A percentile compares a stretch with the other conserved stretches of the same genome.
Evolutionary conservation across 805 yeast species (phyloP).

Genomic region (Saccharomycopsis fibuligera): DNA sequence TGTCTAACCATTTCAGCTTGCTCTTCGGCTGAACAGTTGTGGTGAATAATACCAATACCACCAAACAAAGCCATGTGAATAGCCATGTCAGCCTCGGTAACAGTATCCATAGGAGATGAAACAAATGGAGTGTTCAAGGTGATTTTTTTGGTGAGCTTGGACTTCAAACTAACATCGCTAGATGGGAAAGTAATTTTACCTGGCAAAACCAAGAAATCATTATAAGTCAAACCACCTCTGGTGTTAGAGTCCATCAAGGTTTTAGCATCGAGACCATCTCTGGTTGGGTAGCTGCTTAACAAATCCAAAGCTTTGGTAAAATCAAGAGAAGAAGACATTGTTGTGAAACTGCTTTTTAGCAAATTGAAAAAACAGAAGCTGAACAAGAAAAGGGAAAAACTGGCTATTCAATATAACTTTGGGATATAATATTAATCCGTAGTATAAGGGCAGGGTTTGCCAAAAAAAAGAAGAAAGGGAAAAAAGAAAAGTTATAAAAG

Average conservation of each 20-base stretch:
- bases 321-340: conserved; percentile 30
- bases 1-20: conserved; percentile 98
- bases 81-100: conserved; percentile 96
- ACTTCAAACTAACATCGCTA: conserved; percentile 66
- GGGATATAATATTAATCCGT: not conserved
- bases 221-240: conserved; percentile 96
- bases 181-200: conserved; percentile 91
- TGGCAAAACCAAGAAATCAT: conserved; percentile 91
- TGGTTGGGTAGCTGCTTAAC: conserved; percentile 56
- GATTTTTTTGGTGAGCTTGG: conserved; percentile 87
- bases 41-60: conserved; percentile 98
- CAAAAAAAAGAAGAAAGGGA: conserved; percentile 2
- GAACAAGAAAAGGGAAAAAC: not conserved
- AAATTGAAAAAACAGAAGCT: not conserved
- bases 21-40: conserved; percentile 93
- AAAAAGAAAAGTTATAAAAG: conserved; percentile 1
- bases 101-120: conserved; percentile 99
- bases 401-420: not conserved
- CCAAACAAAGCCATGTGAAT: conserved; percentile 97
- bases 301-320: conserved; percentile 58
- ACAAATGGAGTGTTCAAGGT: conserved; percentile 89
- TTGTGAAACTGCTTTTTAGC: too few relatives aligned
- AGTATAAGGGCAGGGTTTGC: conserved; percentile 12
- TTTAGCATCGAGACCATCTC: conserved; percentile 81
- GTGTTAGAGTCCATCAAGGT: conserved; percentile 82